These are phyloP conservation scores for Alternaria rosae DNA, from an alignment of 2,329 filamentous ascomycete species.

Conservation along the genomic window DNA sequence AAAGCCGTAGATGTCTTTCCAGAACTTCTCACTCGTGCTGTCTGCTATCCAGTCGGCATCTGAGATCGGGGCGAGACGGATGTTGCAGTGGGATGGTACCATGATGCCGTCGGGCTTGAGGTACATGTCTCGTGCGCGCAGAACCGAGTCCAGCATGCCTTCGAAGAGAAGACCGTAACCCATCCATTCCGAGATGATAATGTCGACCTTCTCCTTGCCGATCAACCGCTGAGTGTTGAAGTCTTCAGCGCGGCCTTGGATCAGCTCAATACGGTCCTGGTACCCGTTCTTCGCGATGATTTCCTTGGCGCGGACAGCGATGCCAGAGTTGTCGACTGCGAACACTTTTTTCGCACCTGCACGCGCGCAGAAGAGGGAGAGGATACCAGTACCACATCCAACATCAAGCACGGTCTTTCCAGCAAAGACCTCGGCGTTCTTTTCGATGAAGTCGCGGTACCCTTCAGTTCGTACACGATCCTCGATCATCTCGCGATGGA, in stretches of 20 bases:
- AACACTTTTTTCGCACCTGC: constrained; percentile 87
- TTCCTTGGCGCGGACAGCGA: constrained; percentile 84
- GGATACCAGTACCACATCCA: constrained; percentile 81
- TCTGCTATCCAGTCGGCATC: constrained; percentile 81
- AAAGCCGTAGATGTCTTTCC: constrained; percentile 93
- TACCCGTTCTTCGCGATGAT: constrained; percentile 85
- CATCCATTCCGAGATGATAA: constrained; percentile 99
- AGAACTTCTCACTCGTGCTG: constrained; percentile 73
- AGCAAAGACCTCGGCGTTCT: constrained; percentile 85
- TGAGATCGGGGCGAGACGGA: constrained; percentile 81
- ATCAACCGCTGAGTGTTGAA: constrained; percentile 68
- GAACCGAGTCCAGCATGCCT: constrained; percentile 92
- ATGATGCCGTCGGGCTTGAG: constrained; percentile 81
- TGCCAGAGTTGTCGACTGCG: constrained; percentile 90
- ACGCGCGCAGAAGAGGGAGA: constrained; percentile 93
- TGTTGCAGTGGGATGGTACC: constrained; percentile 83
- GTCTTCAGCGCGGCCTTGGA: constrained; percentile 88
- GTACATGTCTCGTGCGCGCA: constrained; percentile 88
- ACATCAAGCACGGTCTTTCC: constrained; percentile 90
- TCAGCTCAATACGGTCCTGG: constrained; percentile 75
- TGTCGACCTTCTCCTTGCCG: constrained; percentile 72
- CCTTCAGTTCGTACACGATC: constrained; percentile 86
- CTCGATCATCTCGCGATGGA: constrained; percentile 96
- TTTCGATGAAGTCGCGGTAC: constrained; percentile 94
- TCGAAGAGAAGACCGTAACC: constrained; percentile 93